Base-by-base conservation (phyloP, 2,329 filamentous ascomycete genomes). In the Aspergillus fijiensis region DNA sequence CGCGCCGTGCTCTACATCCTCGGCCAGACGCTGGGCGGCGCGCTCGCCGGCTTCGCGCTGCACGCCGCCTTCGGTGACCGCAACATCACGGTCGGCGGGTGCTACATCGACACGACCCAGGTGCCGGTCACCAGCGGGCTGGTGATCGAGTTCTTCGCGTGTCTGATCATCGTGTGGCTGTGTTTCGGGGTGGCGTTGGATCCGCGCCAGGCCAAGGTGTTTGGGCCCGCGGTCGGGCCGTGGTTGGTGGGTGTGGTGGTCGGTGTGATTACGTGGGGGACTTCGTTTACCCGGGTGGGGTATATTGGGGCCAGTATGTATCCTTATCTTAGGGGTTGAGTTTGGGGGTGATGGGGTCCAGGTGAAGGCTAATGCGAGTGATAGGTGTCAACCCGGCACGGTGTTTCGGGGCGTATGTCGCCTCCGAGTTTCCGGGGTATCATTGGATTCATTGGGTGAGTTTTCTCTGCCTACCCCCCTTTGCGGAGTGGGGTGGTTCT, bases 111-210 rank as follows among this genome's bases (percentile, higher is more conserved):
- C 60, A 66, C 72, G 2, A 64, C 67, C 5, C 45, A 76, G 39
- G 74, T 80, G 2, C 69, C 71, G 0, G 61, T 75, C 1, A 72
- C 70, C 0, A 75, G 80, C 55, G 79, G 77, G 16, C 80, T 84
- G 57, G 71, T 80, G 9, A 74, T 82, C 45, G 83, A 85, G 64
- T 79, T 79, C 47, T 74, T 82, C 57, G 74, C 76, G 4, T 76
- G 74, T 4, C 74, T 81, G n/a, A 72, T 78, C 1, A 62, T 83
- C 14, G 66, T 85, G 0, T 78, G 82, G 63, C 72, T 84, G 21
- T 76, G 81, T 0, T 84, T 83, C 62, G 81, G 82, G 1, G 79
- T 83, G 11, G 82, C 81, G 16, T 72, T 85, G 4, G 83, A 85
- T 67, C 83, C 83, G 2, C 72, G 82, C 3, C 82, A 85, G 64